Base-by-base conservation (phyloP, 2,329 filamentous ascomycete species). In the Fusarium sp. region DNA sequence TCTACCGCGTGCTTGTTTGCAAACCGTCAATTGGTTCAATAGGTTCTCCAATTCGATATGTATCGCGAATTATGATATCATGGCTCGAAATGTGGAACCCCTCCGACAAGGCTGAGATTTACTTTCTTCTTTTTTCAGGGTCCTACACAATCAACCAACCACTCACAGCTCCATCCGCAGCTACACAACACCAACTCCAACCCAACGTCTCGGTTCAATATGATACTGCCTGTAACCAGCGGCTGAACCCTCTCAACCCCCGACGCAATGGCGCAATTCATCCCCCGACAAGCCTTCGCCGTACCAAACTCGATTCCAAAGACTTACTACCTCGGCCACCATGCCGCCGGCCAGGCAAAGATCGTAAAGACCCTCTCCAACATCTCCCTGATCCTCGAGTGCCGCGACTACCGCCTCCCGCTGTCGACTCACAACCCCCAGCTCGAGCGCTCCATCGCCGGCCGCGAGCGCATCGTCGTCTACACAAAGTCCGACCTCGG, bases 271-370 rank as follows among this genome's bases (percentile, higher is more conserved):
- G 65, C 74, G 28, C 68, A 66, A 70, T 96, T 98, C 78, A 76
- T 89, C 38, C 92, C 95, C 25, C 91, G 94, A 69, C 76, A 81
- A 65, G 78, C 80, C 49, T 98, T 96, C 76, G 87, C 89, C 35
- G 80, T 88, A 39, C 89, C 94, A 51, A 72, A 80, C 39, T 90
- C 88, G 48, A 89, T 98, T 60, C 89, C 91, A 35, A 88, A 92
- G 65, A 95, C 94, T 57, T 99, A 98, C 79, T 99, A 92, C 79
- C 85, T 98, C 42, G 95, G 95, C 61, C 95, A 99, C 79, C 95
- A 99, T 81, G 86, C 87, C 59, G 85, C 91, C 9, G 95, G 91
- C 13, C 54, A 71, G 36, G 82, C 97, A 29, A 81, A 85, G 43
- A 90, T 91, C 74, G 97, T 98, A 89, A 91, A 91, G 74, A 84